Evolutionary conservation across 78 protist species (phyloP).

Genomic region (Dictyostelium purpureum): DNA sequence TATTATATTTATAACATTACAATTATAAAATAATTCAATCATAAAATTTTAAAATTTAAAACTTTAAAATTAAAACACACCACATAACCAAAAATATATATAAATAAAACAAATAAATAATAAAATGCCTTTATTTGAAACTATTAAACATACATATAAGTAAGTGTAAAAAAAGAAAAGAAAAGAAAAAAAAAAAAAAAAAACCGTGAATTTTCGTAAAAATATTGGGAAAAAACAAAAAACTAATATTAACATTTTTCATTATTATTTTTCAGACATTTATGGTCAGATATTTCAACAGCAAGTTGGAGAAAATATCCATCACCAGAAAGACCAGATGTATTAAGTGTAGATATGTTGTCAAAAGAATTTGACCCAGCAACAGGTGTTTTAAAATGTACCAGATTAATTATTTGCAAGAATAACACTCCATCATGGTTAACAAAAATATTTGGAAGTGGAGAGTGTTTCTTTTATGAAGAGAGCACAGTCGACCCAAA

Average conservation of each 20-base stretch:
- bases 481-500: conserved; percentile 69
- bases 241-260: not conserved
- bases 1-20: not conserved
- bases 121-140: conserved; percentile 65
- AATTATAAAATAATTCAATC: not conserved
- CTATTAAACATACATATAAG: conserved; percentile 63
- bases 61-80: not conserved
- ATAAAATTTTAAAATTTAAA: not conserved
- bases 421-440: conserved; percentile 67
- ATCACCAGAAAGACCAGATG: conserved; percentile 78
- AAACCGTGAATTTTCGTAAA: not conserved
- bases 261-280: conserved; percentile 37
- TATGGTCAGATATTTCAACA: conserved; percentile 71
- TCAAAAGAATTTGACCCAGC: conserved; percentile 67
- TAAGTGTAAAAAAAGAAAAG: not conserved
- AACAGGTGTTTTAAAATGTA: conserved; percentile 64
- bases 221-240: not conserved
- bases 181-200: not conserved
- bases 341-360: conserved; percentile 71
- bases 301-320: conserved; percentile 83
- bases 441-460: conserved; percentile 8
- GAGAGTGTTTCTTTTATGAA: conserved; percentile 62
- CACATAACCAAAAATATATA: not conserved
- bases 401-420: conserved; percentile 53
- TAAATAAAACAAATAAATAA: not conserved